Conservation (phyloP, 345 rosid genomes). For the Eucalyptus pauciflora region DNA sequence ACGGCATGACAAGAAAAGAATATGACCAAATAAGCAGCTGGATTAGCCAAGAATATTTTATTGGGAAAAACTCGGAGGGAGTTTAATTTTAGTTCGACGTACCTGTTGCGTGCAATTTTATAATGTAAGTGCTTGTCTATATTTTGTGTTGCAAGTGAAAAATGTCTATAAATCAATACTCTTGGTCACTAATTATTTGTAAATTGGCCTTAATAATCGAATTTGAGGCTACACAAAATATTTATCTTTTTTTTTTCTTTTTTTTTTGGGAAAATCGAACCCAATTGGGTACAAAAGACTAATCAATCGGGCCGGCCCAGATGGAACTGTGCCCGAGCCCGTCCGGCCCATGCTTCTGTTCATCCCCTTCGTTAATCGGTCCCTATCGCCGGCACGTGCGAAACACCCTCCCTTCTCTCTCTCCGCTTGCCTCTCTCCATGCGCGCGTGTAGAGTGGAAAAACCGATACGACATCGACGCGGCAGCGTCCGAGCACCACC, state of each 20-base stretch:
- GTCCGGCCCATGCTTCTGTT: background rate
- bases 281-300: background rate
- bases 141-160: background rate
- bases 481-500: background rate
- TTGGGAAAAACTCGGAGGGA: rapidly evolving
- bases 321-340: background rate
- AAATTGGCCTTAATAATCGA: background rate
- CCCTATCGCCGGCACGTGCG: background rate
- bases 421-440: background rate
- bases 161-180: background rate
- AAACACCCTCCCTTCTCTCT: background rate
- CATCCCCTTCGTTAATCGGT: background rate
- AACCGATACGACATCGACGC: background rate
- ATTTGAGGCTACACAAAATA: background rate
- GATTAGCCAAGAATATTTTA: background rate
- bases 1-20: background rate
- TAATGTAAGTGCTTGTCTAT: background rate
- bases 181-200: background rate
- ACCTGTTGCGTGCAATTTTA: background rate
- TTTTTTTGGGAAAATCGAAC: background rate
- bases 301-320: background rate
- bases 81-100: rapidly evolving
- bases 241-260: background rate
- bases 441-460: background rate
- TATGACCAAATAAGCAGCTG: background rate